Evolutionary conservation across 2,329 filamentous ascomycete genomes (phyloP), one percentile per base, ranked within the genome.

Genomic region (Mycosphaerella arachidis): DNA sequence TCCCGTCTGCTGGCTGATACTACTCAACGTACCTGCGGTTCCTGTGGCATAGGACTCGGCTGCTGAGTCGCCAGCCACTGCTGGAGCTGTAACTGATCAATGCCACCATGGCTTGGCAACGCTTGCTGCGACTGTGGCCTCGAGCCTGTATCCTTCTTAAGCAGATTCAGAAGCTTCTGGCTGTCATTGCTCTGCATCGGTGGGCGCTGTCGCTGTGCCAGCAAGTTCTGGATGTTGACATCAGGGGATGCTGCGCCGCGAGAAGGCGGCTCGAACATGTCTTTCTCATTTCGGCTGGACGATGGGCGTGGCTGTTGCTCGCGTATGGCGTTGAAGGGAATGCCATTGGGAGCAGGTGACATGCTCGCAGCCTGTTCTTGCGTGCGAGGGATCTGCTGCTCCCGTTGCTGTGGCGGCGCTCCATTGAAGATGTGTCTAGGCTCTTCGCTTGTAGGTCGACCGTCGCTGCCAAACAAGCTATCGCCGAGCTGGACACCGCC

Each of bases 81-180:
- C 35, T 72, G 69, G 51, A 75, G 74, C 27, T 64, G 53, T 12
- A 55, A 58, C 12, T 62, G 58, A 20, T 64, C 60, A 10, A 62
- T 61, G 27, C 58, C 63, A 33, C 57, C 58, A 71, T 67, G 69
- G 60, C 58, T 71, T 66, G 63, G 71, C 68, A 58, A 69, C 60
- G 63, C 72, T 63, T 54, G 74, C 68, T 64, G 67, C 43, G 60
- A 65, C 31, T 54, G 59, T 10, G 65, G 65, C 31, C 65, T 68
- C 50, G 76, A 66, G 24, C 51, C 73, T 55, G 62, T 72, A 70
- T 70, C 67, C 29, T 68, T 68, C 63, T 71, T 71, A 66, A 96
- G 94, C 31, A 96, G 81, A 62, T 87, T 89, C 75, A 96, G 90
- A 53, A 96, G 78, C 72, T 94, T 92, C 65, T 95, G 89, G n/a